Base-by-base conservation (phyloP, 2,329 filamentous ascomycete genomes). In the Phyllosticta capitalensis region DNA sequence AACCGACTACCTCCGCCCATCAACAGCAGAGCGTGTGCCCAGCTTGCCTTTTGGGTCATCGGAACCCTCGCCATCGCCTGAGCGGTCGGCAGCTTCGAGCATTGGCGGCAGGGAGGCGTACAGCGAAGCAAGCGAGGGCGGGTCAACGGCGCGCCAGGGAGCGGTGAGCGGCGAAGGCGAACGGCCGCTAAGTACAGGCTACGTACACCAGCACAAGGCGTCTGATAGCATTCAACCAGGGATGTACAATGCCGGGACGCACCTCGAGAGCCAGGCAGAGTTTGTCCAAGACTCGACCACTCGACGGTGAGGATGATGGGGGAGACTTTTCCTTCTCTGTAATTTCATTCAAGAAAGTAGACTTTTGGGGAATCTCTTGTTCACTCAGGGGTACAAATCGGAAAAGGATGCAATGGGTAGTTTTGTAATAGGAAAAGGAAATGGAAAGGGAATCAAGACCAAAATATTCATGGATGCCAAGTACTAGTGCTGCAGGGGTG, bases 161-260 rank as follows among this genome's bases (percentile, higher is more conserved):
- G 10, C 26, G 52, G n/a, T 12, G 52, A 54, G 22, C 22, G 17
- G n/a, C 24, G 58, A 55, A 7, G 53, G 53, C 6, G 58, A 71
- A 22, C 65, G 70, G 10, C 72, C 68, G 10, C 56, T 72, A 48
- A 74, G 69, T 58, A 74, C 71, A 3, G 72, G 72, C 5, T 72
- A 69, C 48, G 72, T 75, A 14, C 69, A 72, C 54, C 71, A 73
- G 20, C 72, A 72, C 58, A 63, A 71, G 55, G 72, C 71, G 0
- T 66, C 70, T 22, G 72, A 74, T 55, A 72, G 70, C 55, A 69
- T 75, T 22, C 70, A 71, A 24, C 68, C 65, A 6, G 68, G 72
- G 20, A 64, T 63, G 5, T 68, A 68, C 52, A 66, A 69, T 45
- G 65, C 65, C 4, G 65, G 67, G 14, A 66, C 62, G n/a, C 68